Evolutionary conservation across 805 yeast genomes (phyloP).

Genomic region (Pichia kluyveri): DNA sequence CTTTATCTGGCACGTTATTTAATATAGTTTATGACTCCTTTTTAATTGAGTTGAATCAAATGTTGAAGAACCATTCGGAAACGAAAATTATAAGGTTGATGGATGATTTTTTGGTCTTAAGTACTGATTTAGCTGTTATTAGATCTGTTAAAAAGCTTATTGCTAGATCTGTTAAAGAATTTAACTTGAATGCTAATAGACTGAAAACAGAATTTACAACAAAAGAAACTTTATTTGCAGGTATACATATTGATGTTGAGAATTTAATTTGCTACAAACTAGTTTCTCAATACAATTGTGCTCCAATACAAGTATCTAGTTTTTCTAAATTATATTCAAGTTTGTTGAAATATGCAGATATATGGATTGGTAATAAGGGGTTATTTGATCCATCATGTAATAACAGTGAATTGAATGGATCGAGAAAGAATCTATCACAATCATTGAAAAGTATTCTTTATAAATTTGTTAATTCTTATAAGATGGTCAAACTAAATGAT

Average conservation of each 20-base stretch:
- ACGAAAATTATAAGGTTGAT: constrained; percentile 49
- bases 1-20: constrained; percentile 65
- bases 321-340: constrained; percentile 16
- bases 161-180: constrained; percentile 31
- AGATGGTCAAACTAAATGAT: constrained; percentile 6
- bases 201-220: constrained; percentile 28
- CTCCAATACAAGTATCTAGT: constrained; percentile 6
- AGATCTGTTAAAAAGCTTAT: constrained; percentile 22
- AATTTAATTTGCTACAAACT: constrained; percentile 29
- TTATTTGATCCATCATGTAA: constrained; percentile 14
- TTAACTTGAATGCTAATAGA: constrained; percentile 32
- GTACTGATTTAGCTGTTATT: constrained; percentile 32
- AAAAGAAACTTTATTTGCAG: constrained; percentile 31
- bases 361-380: constrained; percentile 1
- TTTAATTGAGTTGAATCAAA: constrained; percentile 27
- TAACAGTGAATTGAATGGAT: constrained; percentile 10
- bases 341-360: constrained; percentile 2
- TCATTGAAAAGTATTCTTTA: constrained; percentile 13
- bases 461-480: constrained; percentile 15
- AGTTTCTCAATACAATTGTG: constrained; percentile 7
- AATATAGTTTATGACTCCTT: constrained; percentile 63
- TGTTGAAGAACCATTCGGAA: not conserved
- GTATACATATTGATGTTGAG: constrained; percentile 27
- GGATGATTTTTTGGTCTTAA: constrained; percentile 76
- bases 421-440: constrained; percentile 9